These are phyloP conservation scores for Effrenium voratum DNA, from an alignment of 73 alveolate species.

Conservation along the genomic window DNA sequence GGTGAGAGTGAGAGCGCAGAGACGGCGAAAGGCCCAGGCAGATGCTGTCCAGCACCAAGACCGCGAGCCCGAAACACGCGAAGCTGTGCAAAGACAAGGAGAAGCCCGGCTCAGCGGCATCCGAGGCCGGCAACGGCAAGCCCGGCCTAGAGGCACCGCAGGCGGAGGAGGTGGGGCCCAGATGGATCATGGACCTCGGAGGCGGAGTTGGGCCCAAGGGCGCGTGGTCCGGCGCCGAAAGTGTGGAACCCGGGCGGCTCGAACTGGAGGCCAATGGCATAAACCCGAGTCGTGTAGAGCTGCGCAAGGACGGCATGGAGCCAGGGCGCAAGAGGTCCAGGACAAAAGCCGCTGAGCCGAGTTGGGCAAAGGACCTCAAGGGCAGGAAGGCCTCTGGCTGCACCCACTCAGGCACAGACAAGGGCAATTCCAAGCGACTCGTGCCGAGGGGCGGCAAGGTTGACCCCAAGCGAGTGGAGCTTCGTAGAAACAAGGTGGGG, in stretches of 20 bases:
- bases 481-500: not conserved
- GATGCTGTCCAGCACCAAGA: constrained; percentile 36
- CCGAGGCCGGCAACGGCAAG: not conserved
- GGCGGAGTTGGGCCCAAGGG: not conserved
- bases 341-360: not conserved
- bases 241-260: not conserved
- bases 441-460: not conserved
- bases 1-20: not conserved
- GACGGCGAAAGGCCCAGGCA: constrained; percentile 3
- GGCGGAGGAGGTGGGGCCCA: not conserved
- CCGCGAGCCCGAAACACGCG: not conserved
- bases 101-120: not conserved
- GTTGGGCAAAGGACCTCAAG: not conserved
- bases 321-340: constrained; percentile 19
- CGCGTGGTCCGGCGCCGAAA: not conserved
- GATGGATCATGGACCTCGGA: not conserved
- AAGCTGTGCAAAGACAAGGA: not conserved
- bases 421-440: not conserved
- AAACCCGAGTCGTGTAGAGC: not conserved
- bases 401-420: not conserved
- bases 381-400: not conserved
- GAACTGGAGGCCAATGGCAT: not conserved
- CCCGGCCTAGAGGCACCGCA: not conserved
- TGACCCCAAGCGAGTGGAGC: not conserved
- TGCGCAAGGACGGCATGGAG: not conserved